phyloP scores from a whole-genome alignment of 305 asterid species.

The Coffea humblotiana region DNA sequence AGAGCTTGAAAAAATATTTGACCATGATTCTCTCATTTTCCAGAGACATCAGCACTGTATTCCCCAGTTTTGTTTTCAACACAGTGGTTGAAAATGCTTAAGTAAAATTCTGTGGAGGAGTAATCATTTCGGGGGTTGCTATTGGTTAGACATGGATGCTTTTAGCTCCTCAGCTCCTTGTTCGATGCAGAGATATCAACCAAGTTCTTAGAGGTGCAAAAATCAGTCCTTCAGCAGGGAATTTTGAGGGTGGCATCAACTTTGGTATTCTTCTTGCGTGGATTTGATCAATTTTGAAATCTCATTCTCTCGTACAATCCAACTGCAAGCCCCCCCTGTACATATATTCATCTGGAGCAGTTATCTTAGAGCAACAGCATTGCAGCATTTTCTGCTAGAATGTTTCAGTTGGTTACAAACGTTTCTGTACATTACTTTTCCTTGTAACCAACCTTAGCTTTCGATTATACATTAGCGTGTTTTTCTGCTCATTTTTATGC shows the following conservation, averaged over 20 bases:
- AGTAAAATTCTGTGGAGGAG: background rate
- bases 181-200: background rate
- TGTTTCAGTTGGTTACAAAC: too few relatives aligned
- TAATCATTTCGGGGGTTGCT: background rate
- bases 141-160: background rate
- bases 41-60: constrained; percentile 67
- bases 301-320: background rate
- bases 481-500: background rate
- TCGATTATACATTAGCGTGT: background rate
- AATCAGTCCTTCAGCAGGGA: background rate
- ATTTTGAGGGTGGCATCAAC: background rate
- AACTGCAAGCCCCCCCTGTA: background rate
- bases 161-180: background rate
- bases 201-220: background rate
- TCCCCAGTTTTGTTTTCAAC: constrained; percentile 76
- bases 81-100: constrained; percentile 62
- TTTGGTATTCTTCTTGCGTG: background rate
- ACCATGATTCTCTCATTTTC: constrained; percentile 13
- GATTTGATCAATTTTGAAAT: background rate
- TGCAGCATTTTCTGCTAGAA: too few relatives aligned
- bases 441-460: too few relatives aligned
- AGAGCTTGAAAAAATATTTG: background rate
- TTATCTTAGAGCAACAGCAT: background rate
- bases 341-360: background rate
- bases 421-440: too few relatives aligned